Evolutionary conservation across 2,329 filamentous ascomycete species (phyloP), one percentile per base, ranked within the genome.

Genomic region (Penicillium sp.): DNA sequence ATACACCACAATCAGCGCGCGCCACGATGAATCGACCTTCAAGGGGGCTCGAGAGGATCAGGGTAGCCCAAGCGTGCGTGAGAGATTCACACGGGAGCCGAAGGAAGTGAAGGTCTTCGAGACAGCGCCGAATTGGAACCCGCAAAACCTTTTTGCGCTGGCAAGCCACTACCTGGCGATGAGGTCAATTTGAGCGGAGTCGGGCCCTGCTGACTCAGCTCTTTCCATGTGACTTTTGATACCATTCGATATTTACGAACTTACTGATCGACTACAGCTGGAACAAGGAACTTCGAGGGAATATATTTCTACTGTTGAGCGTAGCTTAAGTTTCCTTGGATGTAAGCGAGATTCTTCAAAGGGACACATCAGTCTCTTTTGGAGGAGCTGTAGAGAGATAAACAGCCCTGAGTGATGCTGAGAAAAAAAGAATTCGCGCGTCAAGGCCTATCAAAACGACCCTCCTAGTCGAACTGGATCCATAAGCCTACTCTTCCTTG

Each of bases 181-280:
- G 64, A 68, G 59, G 60, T 65, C 65, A 65, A 62, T 59, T 44
- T 47, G 45, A 41, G 49, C 34, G 54, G 52, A 51, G 43, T 23
- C 42, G 33, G 6, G 13, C 39, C 4, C 42, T 16, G 54, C 43
- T 65, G 56, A 65, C 43, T 66, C 62, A 67, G 53, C 61, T 21
- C 18, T 10, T 38, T 18, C 7, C 34, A 38, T 38, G 36, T 39
- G 36, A 21, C 16, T 21, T 21, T 39, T 23, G 9, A 29, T 29
- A 29, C 28, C 8, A 29, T 29, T 9, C 7, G 10, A 29, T 29
- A 1, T 29, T 9, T 29, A 9, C 28, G 8, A 29, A 9, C 6
- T 29, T 29, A 29, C 7, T 26, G 24, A 26, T 26, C 7, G 23
- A 24, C 23, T 24, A 24, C 23, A 24, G 23, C 23, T 6, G 24